Evolutionary conservation across 1,284 basidiomycete species (phyloP), one percentile per base, ranked within the genome.

Genomic region (Lignosus rhinocerotis): DNA sequence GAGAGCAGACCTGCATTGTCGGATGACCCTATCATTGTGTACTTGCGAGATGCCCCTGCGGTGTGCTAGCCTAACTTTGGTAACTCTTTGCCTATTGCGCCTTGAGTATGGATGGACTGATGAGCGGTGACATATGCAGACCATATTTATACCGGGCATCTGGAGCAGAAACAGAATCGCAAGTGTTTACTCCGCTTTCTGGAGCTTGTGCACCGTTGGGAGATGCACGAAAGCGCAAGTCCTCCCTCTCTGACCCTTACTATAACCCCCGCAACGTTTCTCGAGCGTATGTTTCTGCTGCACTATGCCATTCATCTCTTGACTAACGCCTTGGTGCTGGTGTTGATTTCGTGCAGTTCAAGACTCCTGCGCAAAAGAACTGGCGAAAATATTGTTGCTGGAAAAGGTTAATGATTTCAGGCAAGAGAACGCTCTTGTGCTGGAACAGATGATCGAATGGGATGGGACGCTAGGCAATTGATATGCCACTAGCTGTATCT

Each of bases 1-100:
- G 70, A 70, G 54, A 64, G 64, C 17, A 55, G 61, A 8, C 32
- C 61, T 12, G 67, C 66, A 2, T 60, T 61, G 33, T 51, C 64
- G 2, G 50, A 64, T 8, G 49, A 56, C 6, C 66, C 72, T 6
- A 65, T 74, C 11, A 38, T 45, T 10, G 34, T 58, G 3, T 1
- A 10, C 1, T n/a, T 58, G 16, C n/a, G 66, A 67, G 69, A 43
- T 45, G 69, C 48, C 33, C 21, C 56, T 38, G 11, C 36, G 38
- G 4, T 58, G 42, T 11, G 41, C 43, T 11, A n/a, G 48, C 7
- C 31, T 58, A 9, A 42, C 43, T 19, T 11, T 61, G 3, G 53
- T 59, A 34, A 42, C 31, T 19, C 14, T 17, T 19, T 19, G 9
- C 19, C 25, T 41, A n/a, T 17, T 55, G 12, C 55, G 30, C 7